phyloP scores from a whole-genome alignment of 805 yeast species.

The Peterozyma toletana region DNA sequence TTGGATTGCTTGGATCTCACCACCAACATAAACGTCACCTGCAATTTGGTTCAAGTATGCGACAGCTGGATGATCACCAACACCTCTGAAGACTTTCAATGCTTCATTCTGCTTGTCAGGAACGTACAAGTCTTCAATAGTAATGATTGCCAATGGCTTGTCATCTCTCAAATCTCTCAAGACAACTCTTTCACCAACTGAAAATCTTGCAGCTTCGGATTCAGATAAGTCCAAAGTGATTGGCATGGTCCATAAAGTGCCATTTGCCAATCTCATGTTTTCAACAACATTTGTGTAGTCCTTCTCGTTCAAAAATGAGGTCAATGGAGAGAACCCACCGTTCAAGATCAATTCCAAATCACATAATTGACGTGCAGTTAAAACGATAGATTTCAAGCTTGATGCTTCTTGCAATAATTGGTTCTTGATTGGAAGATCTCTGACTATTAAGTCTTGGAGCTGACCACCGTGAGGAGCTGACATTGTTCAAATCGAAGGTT shows the following conservation, averaged over 20 bases:
- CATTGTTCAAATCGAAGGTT: conserved; percentile 26
- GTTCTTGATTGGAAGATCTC: conserved; percentile 61
- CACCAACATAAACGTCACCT: conserved; percentile 85
- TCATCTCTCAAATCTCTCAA: conserved; percentile 80
- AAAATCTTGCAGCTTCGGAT: conserved; percentile 35
- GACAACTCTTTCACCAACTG: conserved; percentile 56
- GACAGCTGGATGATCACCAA: conserved; percentile 94
- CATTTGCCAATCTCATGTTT: conserved; percentile 63
- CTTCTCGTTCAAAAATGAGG: conserved; percentile 57
- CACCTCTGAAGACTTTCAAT: conserved; percentile 85
- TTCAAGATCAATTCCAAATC: conserved; percentile 86
- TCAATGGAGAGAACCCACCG: conserved; percentile 89
- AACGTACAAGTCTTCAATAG: conserved; percentile 69
- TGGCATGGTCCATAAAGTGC: conserved; percentile 87
- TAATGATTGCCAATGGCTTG: conserved; percentile 70
- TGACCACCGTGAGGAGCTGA: conserved; percentile 90
- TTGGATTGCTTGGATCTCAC: conserved; percentile 74
- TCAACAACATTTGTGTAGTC: conserved; percentile 67
- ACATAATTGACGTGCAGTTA: conserved; percentile 87
- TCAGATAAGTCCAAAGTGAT: conserved; percentile 75
- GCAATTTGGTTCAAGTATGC: conserved; percentile 64
- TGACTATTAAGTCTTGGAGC: conserved; percentile 74
- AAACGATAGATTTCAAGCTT: conserved; percentile 35
- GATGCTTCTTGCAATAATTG: conserved; percentile 54
- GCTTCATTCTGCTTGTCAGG: conserved; percentile 84